A percentile compares a stretch with the other conserved stretches of the same genome.
Conservation (phyloP, 176 grass and related monocot species). For the Aegilops longissima region DNA sequence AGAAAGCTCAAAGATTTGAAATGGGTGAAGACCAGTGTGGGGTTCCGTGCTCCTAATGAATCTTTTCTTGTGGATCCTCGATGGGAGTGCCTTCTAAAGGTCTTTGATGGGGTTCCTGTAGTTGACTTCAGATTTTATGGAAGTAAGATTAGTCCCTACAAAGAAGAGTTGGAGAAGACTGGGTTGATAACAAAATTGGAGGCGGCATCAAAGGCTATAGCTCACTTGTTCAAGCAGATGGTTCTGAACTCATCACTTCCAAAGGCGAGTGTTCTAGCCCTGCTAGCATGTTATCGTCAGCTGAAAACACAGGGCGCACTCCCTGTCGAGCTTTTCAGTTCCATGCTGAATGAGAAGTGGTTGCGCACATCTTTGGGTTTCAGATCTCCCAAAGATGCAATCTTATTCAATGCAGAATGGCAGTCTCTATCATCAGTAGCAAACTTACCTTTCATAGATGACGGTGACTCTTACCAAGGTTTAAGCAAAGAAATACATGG, state of each 20-base stretch:
- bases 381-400: constrained; percentile 34
- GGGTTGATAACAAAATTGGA: constrained; percentile 41
- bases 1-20: constrained; percentile 34
- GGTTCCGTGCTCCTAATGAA: constrained; percentile 41
- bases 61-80: constrained; percentile 49
- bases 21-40: constrained; percentile 67
- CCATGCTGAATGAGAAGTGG: constrained; percentile 51
- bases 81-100: constrained; percentile 52
- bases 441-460: constrained; percentile 59
- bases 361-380: constrained; percentile 50
- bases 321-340: constrained; percentile 27
- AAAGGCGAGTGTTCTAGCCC: constrained; percentile 36
- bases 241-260: constrained; percentile 10
- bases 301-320: not conserved
- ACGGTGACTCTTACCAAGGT: constrained; percentile 16
- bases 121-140: constrained; percentile 68
- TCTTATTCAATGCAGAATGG: constrained; percentile 49
- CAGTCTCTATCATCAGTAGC: constrained; percentile 41
- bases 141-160: constrained; percentile 31
- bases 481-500: constrained; percentile 42
- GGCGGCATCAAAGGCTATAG: constrained; percentile 43
- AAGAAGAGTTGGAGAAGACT: constrained; percentile 43
- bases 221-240: constrained; percentile 26
- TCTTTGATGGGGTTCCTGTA: constrained; percentile 33
- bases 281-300: constrained; percentile 46